Conservation (phyloP, 305 asterid genomes). For the Fraxinus latifolia region DNA sequence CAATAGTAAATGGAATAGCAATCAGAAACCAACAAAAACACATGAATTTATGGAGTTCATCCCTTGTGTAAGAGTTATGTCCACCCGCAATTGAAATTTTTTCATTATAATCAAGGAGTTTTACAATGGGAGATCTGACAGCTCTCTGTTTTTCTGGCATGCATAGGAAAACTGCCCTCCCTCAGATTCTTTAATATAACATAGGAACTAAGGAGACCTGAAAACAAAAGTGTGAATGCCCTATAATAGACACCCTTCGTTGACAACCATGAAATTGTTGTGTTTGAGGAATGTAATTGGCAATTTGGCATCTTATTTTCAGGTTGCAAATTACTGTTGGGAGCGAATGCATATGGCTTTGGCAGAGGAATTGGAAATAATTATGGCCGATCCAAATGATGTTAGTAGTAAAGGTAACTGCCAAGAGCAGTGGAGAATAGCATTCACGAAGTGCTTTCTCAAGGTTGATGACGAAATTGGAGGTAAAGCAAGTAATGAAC, state of each 20-base stretch:
- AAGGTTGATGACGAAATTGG: conserved; percentile 80
- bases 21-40: not conserved
- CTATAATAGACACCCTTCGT: not conserved
- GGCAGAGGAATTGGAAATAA: conserved; percentile 56
- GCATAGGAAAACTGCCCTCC: not conserved
- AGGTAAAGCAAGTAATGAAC: conserved; percentile 47
- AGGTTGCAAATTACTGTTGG: conserved; percentile 90
- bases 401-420: conserved; percentile 28
- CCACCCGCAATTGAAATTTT: not conserved
- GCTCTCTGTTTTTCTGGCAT: not conserved
- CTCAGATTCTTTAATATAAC: not conserved
- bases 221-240: not conserved
- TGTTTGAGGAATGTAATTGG: not conserved
- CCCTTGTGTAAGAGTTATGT: not conserved
- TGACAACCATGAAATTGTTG: not conserved
- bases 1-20: not conserved
- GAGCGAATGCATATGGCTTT: conserved; percentile 68
- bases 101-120: not conserved
- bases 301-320: conserved; percentile 12
- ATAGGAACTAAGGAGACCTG: not conserved
- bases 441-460: conserved; percentile 60
- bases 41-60: not conserved
- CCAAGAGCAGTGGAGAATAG: conserved; percentile 68
- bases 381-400: conserved; percentile 32
- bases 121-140: not conserved